Conservation (phyloP, 257 asterid genomes). For the Nicotiana sylvestris region DNA sequence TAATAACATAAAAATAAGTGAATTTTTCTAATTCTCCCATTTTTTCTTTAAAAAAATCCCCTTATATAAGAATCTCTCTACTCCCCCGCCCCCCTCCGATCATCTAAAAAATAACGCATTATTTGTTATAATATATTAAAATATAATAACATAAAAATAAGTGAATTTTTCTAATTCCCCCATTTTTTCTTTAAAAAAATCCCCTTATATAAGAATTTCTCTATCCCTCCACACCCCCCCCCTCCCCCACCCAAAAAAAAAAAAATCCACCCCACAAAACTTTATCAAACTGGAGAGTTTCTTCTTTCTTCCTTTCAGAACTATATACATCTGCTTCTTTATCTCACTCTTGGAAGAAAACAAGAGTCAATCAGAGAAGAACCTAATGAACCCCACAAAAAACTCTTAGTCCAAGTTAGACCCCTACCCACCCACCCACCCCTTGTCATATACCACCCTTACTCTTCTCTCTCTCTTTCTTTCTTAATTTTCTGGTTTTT, state of each 20-base stretch:
- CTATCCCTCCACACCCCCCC: neutral
- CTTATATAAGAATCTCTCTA: neutral
- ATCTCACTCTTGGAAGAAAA: conserved; percentile 17
- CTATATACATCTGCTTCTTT: neutral
- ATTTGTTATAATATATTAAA: no score
- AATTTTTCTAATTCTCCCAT: neutral
- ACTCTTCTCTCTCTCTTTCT: neutral
- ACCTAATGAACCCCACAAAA: conserved; percentile 30
- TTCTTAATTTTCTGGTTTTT: neutral
- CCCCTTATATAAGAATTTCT: neutral
- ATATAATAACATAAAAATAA: neutral
- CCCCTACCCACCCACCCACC: conserved; percentile 12
- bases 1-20: neutral
- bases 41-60: neutral
- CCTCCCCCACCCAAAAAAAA: accelerated
- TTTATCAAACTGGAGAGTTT: neutral
- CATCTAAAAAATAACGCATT: no score
- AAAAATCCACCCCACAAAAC: neutral
- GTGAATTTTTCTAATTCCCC: neutral
- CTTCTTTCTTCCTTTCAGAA: neutral
- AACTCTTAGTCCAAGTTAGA: conserved; percentile 25
- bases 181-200: neutral
- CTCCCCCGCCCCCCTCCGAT: neutral
- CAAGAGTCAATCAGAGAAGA: conserved; percentile 36
- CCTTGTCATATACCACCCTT: neutral